Base-by-base conservation (phyloP, 192 early-diverging fungal species). In the Oehlia diaphana region DNA sequence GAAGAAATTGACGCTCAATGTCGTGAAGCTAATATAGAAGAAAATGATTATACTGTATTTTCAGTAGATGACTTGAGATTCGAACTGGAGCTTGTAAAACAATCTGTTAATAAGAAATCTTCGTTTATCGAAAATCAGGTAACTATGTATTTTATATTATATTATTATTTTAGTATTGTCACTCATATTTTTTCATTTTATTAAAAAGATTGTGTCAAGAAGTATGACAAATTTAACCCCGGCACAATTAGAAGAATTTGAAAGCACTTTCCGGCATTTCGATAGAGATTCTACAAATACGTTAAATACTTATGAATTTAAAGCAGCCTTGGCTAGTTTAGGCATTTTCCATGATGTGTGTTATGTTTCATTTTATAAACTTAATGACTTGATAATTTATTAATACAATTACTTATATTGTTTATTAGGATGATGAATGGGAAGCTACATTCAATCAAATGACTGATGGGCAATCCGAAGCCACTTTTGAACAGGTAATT, bases 121-220 rank as follows among this genome's bases (percentile, higher is more conserved):
- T 88, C 92, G 0, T 98, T 98, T 72, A 95, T 98, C 78, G 95
- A 97, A 74, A 98, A 98, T 86, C 97, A 98, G 83, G 89, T 89
- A 84, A 73, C 26, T 28, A 31, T 6, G 10, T 12, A 12, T 26
- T 39, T 49, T 49, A 63, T 68, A n/a, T 47, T 14, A 50, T 63
- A 12, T 83, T 53, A 16, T 76, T 64, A 21, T 16, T 31, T 79
- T 2, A 66, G 8, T 19, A 19, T 65, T 62, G 44, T 16, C 8
- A 23, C 14, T 31, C n/a, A 78, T 53, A 26, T 47, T 28, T 62
- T 26, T 64, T 10, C 19, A 4, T 23, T 68, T 19, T 35, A 9
- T 37, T 19, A 23, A 72, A 31, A 80, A 90, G 89, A 93, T 93
- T n/a, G 94, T 96, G 23, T 95, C 95, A 50, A 89, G 97, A 65